Evolutionary conservation across 106 monocot species (phyloP), one percentile per base, ranked within the genome.

Genomic region (Phalaenopsis equestris): DNA sequence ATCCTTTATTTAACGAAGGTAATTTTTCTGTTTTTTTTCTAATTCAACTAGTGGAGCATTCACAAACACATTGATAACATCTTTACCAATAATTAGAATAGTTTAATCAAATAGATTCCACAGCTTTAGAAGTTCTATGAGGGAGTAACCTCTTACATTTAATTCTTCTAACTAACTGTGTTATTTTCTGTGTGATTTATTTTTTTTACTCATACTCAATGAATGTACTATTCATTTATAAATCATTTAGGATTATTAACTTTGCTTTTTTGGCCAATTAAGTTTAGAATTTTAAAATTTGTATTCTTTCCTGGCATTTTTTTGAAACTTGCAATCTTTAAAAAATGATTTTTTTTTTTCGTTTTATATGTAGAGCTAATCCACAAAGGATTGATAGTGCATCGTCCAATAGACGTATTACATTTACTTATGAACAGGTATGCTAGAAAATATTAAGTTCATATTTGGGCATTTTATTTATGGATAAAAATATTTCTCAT

Each of bases 371-470:
- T 77, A 98, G 98, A 83, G 92, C 85, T 45, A 98, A 98, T 81
- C 94, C 98, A 73, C 98, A 98, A 80, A 89, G 98, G 80, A 94
- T 98, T 84, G 94, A 98, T n/a, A 84, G 85, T 83, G 74, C 88
- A 76, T 87, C 80, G 52, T 85, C 98, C 42, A 98, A 83, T 72
- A 94, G 88, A 79, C 92, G 94, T 42, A 82, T 98, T 80, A 88
- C 84, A 64, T 98, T 92, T 79, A 87, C 94, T 41, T 98, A 87
- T 91, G 98, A 98, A 79, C 94, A 98, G 91, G 98, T 93, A 84
- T 75, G 55, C 47, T 37, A 70, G 36, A 70, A 70, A 4, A 70
- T 70, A 38, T 5, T 15, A 8, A 64, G 23, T 70, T 70, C 12
- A 70, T 70, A 61, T n/a, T 0, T 61, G 52, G 52, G 12, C 8